Evolutionary conservation across 306 rosid species (phyloP).

Genomic region (Potentilla sterilis): DNA sequence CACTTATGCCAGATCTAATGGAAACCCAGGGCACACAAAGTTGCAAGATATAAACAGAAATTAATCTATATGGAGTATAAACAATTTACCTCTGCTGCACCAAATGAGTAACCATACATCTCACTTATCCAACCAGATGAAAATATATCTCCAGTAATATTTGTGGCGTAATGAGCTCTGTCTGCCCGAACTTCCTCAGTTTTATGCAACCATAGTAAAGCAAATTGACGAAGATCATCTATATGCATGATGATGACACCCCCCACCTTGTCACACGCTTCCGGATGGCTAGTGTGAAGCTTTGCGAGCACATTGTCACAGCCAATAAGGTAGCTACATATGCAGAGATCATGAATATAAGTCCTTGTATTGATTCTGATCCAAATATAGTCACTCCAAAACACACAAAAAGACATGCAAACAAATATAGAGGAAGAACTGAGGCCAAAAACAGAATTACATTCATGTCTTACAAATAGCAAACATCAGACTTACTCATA

Average conservation of each 20-base stretch:
- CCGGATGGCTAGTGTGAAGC: slow-evolving; percentile 91
- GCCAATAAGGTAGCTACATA: slow-evolving; percentile 84
- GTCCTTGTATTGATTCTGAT: slow-evolving; percentile 8
- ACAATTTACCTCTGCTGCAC: slow-evolving; percentile 90
- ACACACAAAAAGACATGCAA: slow-evolving; percentile 9
- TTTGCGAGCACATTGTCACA: slow-evolving; percentile 91
- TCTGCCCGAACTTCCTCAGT: slow-evolving; percentile 97
- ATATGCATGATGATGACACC: slow-evolving; percentile 98
- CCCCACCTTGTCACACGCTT: slow-evolving; percentile 96
- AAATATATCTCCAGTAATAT: slow-evolving; percentile 92
- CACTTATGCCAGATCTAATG: neutral
- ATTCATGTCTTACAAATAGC: neutral
- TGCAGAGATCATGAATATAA: slow-evolving; percentile 15
- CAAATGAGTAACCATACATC: slow-evolving; percentile 98
- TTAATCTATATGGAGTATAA: neutral
- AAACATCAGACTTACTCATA: slow-evolving; percentile 64
- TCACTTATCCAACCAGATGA: slow-evolving; percentile 97
- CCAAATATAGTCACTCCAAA: neutral
- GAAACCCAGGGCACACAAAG: slow-evolving; percentile 3
- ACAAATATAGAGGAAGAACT: neutral
- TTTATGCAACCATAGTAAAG: slow-evolving; percentile 92
- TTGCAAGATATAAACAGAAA: slow-evolving; percentile 8
- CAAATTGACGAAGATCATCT: slow-evolving; percentile 83
- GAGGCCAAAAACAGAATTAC: neutral
- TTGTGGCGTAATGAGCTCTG: slow-evolving; percentile 88